Base-by-base conservation (phyloP, 2,329 filamentous ascomycete genomes). In the Cercospora sp. region DNA sequence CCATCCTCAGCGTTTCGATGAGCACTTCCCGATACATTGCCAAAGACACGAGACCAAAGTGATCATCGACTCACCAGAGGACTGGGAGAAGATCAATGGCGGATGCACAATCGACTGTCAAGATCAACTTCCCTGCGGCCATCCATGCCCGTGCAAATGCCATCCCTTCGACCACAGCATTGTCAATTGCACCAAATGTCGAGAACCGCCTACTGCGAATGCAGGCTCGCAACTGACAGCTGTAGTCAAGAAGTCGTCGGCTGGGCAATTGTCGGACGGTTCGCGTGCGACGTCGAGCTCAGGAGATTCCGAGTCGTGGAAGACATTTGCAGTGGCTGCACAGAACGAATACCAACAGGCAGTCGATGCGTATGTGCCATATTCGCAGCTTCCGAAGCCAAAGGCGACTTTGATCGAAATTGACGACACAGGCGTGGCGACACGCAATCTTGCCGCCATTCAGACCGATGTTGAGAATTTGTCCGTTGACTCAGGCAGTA, bases 81-180 rank as follows among this genome's bases (percentile, higher is more conserved):
- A 88, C 18, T 92, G 87, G 86, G 74, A 79, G 3, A 77, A 77
- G 1, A 81, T 84, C 13, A 79, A 82, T 63, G 88, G 86, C 21
- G 88, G 86, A 5, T 90, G 86, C 76, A 72, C 80, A 61, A 67
- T 72, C 58, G 76, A 67, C 30, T 91, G 87, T 72, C 79, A 76
- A 2, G 78, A 74, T 61, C 72, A 26, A 30, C 74, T 85, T 60
- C 68, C 75, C 1, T 89, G 87, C 70, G 85, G 85, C 1, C 87
- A 89, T 72, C 53, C 61, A 34, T 89, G 87, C 73, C 74, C 75
- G 3, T 72, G 85, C 2, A 79, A 72, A 43, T 89, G 87, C 69
- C 87, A 89, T 72, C 80, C 81, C 16, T 81, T 82, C 55, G 43
- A 74, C 0, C 82, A 84, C 68, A 73, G 78, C 24, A 9, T 63